Evolutionary conservation across 1,139 yeast species (phyloP).

Genomic region (Kurtzmaniella quercitrusa): DNA sequence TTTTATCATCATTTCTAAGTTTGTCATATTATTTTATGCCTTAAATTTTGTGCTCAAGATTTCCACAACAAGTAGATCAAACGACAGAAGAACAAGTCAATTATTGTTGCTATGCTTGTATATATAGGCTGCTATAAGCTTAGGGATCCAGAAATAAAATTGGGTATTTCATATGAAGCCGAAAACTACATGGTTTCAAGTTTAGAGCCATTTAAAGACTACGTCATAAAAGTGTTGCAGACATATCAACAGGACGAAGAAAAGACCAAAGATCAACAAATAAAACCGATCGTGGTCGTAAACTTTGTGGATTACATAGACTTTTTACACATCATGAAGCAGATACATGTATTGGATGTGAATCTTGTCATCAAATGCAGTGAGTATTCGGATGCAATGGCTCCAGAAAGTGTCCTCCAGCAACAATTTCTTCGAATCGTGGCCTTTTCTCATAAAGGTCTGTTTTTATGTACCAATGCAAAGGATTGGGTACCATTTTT

Average conservation of each 20-base stretch:
- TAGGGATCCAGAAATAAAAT: neutral
- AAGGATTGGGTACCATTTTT: slow-evolving; percentile 1
- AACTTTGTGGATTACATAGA: slow-evolving; percentile 13
- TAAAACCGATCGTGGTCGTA: slow-evolving; percentile 12
- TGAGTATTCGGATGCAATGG: slow-evolving; percentile 17
- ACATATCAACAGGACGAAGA: neutral
- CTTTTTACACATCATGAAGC: slow-evolving; percentile 13
- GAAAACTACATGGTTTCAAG: neutral
- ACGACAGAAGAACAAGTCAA: neutral
- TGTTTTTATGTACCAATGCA: slow-evolving; percentile 18
- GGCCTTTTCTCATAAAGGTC: slow-evolving; percentile 41
- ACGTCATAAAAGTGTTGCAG: slow-evolving; percentile 1
- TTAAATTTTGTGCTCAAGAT: no score
- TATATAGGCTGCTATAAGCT: neutral
- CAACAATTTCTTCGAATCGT: slow-evolving; percentile 56
- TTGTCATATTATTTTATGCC: no score
- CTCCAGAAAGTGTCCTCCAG: slow-evolving; percentile 17
- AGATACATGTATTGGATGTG: slow-evolving; percentile 10
- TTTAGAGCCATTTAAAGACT: slow-evolving; percentile 3
- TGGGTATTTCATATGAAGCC: neutral
- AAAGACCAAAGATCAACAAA: neutral
- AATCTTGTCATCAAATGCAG: slow-evolving; percentile 19
- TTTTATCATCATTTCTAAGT: no score
- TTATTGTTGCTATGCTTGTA: neutral
- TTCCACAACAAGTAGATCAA: no score